Evolutionary conservation across 2,329 filamentous ascomycete genomes (phyloP), one percentile per base, ranked within the genome.

Genomic region (Tolypocladium inflatum): DNA sequence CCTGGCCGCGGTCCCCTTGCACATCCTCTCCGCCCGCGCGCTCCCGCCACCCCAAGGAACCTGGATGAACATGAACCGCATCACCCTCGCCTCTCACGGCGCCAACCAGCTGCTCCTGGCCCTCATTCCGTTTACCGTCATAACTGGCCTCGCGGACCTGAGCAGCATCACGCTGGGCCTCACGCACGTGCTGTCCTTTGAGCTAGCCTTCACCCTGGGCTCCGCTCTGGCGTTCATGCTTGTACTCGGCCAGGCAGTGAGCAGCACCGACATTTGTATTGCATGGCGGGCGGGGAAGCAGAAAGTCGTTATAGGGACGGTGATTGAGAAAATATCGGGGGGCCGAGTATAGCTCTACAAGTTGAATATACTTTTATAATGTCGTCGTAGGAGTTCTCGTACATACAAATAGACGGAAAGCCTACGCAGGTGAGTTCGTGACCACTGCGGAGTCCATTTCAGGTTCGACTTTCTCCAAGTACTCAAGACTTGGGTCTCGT

Each of bases 121-220:
- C 13, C 60, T 71, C 4, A 55, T 64, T 3, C 30, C 66, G 4
- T 55, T 61, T 0, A 64, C 68, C 0, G 59, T 61, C 17, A 55
- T 68, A 7, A 64, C 63, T 0, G 70, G 70, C 6, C 71, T 72
- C 43, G 57, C 62, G 2, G 68, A 69, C 39, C 58, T 72, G 3
- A 66, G 63, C 52, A 59, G 59, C 10, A 62, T 70, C 15, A 57
- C 64, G 1, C 60, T 72, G 23, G 69, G 69, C 56, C 52, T 69
- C 35, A 68, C 67, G 7, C 64, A 65, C 17, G 52, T 66, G 19
- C 52, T 72, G 7, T 58, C 67, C 2, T 66, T 73, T 35, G 64
- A 69, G 51, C 30, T 62, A 9, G 65, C 63, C 10, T 45, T 72
- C 4, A 26, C 57, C 8, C 8, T 65, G 5, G 70, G 68, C 4